Base-by-base conservation (phyloP, 345 rosid genomes). In the Populus alba region DNA sequence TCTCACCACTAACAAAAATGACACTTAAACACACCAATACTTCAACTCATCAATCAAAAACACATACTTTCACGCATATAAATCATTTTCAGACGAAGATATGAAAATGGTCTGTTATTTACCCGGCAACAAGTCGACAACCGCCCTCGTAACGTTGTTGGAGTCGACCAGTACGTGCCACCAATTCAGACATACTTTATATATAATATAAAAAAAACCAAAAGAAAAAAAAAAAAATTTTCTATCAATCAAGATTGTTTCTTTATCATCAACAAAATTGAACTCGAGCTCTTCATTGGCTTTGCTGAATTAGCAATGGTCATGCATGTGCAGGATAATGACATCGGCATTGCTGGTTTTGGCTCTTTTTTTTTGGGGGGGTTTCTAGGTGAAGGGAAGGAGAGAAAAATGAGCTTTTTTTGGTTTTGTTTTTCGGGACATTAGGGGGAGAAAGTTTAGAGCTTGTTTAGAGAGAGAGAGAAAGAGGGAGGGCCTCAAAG, bases 101-200 rank as follows among this genome's bases (percentile, higher is more conserved):
- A 68, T 18, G 67, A 68, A 55, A 51, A 70, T 10, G 68, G 68
- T 65, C 16, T 66, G 68, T 33, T 66, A 8, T 43, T 31, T 90
- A 94, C 98, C 98, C 98, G 66, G 98, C 97, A 41, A 95, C 92
- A 87, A 95, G 98, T 84, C 98, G 98, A 70, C 90, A 91, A 51
- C 99, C 97, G 80, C 85, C 90, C 81, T 91, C 92, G 80, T 95
- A 93, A 6, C 96, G 94, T 79, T 95, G 99, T 85, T 90, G 99
- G 86, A 88, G 99, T 85, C 98, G 97, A 88, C 99, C 99, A 68
- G 96, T 95, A 70, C 98, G 94, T 85, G 96, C 99, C 74, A 91
- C 99, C 89, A 93, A 93, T 83, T 90, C 97, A 87, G 91, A 88
- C 99, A 91, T 95, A 47, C 49, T 79, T 35, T 43, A 18, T 22